Evolutionary conservation across 2,329 filamentous ascomycete genomes (phyloP), one percentile per base, ranked within the genome.

Genomic region (Chaetomium sp.): DNA sequence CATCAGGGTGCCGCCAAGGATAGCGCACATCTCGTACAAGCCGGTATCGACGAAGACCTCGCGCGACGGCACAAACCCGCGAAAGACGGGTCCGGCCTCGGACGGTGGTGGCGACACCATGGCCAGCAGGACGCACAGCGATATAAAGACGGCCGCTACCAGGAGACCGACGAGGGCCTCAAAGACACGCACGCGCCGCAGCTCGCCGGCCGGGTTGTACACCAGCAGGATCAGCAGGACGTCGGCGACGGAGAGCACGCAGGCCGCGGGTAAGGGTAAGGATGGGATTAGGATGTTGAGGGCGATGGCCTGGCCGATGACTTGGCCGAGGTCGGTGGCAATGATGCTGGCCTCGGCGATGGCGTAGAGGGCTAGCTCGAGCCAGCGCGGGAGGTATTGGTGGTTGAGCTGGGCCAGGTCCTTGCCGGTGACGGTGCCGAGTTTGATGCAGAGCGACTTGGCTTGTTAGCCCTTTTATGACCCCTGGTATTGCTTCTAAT

Each of bases 1-100:
- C 84, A 87, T 87, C 32, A 87, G 85, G 0, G 87, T 91, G 3
- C 87, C 87, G 1, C 87, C 87, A 0, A 91, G 75, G 55, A 91
- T 91, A 51, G 87, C 87, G 60, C 87, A 91, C 1, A 86, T 80
- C 69, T 88, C 84, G 66, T 87, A 88, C 0, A 71, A 61, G 6
- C 78, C 85, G 64, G 82, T 65, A 1, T 78, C 76, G 66, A 86
- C 71, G 1, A 86, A 71, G 1, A 88, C 68, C 3, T 78, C 75
- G 43, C 72, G 71, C 0, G 83, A 87, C 0, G 85, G 85, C 14
- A 88, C 67, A 61, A 85, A 88, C 14, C 85, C 85, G 38, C 70
- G 72, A 66, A 88, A 84, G 1, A 88, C 82, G 12, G 85, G 74
- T 1, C 79, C 79, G 0, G 80, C 72, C 4, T 27, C 19, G 2